phyloP scores from a whole-genome alignment of 192 early-diverging fungal genomes.

The Coemansia sp. region DNA sequence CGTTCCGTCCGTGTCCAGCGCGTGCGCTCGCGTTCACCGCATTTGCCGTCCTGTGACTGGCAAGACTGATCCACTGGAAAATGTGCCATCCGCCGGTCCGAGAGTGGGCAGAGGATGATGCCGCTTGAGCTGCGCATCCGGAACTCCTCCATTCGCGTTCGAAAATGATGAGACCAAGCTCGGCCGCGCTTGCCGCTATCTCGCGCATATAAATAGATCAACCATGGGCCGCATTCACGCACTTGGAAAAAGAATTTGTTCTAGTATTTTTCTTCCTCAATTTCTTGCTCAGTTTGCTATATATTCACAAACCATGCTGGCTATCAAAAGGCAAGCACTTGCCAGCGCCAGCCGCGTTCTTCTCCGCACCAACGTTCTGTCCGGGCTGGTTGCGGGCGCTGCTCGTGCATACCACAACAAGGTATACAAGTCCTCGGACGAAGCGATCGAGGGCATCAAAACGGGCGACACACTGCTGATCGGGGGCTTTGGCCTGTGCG shows the following conservation, averaged over 20 bases:
- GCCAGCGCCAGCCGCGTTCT: slow-evolving; percentile 23
- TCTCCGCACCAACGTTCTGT: slow-evolving; percentile 23
- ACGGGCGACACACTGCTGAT: slow-evolving; percentile 60
- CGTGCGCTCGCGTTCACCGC: neutral
- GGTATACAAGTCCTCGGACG: slow-evolving; percentile 55
- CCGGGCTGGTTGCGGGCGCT: slow-evolving; percentile 9
- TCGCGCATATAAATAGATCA: too few relatives aligned
- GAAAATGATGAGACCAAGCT: too few relatives aligned
- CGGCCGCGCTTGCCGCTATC: too few relatives aligned
- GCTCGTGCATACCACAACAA: slow-evolving; percentile 52
- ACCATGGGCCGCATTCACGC: neutral
- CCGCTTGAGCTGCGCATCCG: too few relatives aligned
- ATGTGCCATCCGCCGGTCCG: neutral
- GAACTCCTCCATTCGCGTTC: too few relatives aligned
- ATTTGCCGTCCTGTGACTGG: neutral
- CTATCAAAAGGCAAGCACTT: slow-evolving; percentile 33
- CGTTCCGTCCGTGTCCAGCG: neutral
- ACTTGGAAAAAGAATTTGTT: too few relatives aligned
- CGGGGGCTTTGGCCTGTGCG: slow-evolving; percentile 73
- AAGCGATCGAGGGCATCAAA: slow-evolving; percentile 61
- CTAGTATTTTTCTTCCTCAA: too few relatives aligned
- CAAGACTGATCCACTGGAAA: neutral
- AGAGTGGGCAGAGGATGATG: too few relatives aligned
- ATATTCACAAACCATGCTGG: slow-evolving; percentile 34
- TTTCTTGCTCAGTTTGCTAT: too few relatives aligned